Evolutionary conservation across 163 green algal genomes (phyloP).

Genomic region (Coccomyxa subellipsoidea): DNA sequence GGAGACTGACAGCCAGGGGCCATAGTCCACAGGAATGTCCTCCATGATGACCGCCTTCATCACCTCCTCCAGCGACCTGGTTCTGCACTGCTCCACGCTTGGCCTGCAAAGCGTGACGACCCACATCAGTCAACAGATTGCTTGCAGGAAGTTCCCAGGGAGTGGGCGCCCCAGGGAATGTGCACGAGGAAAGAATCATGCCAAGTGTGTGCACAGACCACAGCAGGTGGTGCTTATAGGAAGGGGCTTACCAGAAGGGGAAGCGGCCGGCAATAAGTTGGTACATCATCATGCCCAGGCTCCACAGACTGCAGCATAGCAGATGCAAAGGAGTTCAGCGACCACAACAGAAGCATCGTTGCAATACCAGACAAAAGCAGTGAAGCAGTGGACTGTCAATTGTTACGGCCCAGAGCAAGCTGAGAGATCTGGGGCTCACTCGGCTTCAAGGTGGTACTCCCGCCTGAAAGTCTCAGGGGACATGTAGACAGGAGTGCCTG

Average conservation of each 20-base stretch:
- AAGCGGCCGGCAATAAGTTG: slow-evolving; percentile 64
- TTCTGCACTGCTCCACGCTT: slow-evolving; percentile 25
- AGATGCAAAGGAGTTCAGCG: background rate
- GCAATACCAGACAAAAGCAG: too few species aligned
- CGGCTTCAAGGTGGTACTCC: slow-evolving; percentile 42
- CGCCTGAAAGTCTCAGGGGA: slow-evolving; percentile 55
- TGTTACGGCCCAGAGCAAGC: too few species aligned
- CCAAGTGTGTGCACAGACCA: too few species aligned
- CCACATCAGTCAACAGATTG: background rate
- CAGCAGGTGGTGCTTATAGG: too few species aligned
- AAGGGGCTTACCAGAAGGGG: slow-evolving; percentile 55
- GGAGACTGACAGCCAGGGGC: slow-evolving; percentile 51
- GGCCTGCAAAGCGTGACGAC: slow-evolving; percentile 14
- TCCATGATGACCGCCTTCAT: slow-evolving; percentile 26
- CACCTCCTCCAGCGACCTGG: slow-evolving; percentile 29
- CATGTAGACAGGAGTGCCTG: slow-evolving; percentile 60
- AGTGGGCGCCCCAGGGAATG: too few species aligned
- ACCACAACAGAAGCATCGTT: background rate
- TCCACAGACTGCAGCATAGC: slow-evolving; percentile 55
- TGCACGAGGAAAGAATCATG: too few species aligned
- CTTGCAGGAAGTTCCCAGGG: background rate
- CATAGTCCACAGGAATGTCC: slow-evolving; percentile 49
- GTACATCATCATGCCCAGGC: slow-evolving; percentile 73
- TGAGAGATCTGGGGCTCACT: background rate
- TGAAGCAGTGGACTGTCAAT: too few species aligned